Evolutionary conservation across 371 early-diverging fungal genomes (phyloP).

Genomic region (Phascolomyces articulosus): DNA sequence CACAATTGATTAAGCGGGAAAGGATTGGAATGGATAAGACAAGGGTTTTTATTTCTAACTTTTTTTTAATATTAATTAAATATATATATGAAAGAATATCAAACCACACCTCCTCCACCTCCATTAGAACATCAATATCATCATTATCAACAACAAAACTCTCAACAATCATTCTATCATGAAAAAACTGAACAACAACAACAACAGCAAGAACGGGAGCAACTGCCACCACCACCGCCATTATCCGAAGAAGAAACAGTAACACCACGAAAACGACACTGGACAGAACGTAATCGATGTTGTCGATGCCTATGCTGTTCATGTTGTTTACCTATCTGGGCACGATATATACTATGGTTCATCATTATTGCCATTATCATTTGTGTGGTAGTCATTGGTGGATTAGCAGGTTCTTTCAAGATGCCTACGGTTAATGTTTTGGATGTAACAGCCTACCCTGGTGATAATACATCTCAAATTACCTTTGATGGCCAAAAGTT

Average conservation of each 20-base stretch:
- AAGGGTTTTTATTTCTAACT: no score
- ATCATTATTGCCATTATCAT: conserved; percentile 44
- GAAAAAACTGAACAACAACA: no score
- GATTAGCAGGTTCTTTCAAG: conserved; percentile 37
- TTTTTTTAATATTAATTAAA: no score
- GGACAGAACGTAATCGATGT: conserved; percentile 33
- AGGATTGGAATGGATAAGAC: no score
- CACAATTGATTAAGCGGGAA: no score
- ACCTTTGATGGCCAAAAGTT: conserved; percentile 26
- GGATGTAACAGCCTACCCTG: conserved; percentile 28
- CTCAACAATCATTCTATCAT: no score
- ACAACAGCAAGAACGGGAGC: no score
- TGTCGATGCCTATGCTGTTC: conserved; percentile 45
- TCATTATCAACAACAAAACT: no score
- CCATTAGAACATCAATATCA: no score
- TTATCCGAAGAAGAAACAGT: background rate
- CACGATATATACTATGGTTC: conserved; percentile 39
- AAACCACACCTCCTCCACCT: no score
- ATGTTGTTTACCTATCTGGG: conserved; percentile 50
- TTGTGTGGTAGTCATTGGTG: conserved; percentile 36
- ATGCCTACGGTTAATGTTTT: conserved; percentile 38
- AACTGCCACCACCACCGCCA: no score
- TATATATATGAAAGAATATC: no score
- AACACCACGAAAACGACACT: conserved; percentile 2
- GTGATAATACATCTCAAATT: conserved; percentile 25